Conservation (phyloP, 768 basidiomycete species). For the Asterophora parasitica region DNA sequence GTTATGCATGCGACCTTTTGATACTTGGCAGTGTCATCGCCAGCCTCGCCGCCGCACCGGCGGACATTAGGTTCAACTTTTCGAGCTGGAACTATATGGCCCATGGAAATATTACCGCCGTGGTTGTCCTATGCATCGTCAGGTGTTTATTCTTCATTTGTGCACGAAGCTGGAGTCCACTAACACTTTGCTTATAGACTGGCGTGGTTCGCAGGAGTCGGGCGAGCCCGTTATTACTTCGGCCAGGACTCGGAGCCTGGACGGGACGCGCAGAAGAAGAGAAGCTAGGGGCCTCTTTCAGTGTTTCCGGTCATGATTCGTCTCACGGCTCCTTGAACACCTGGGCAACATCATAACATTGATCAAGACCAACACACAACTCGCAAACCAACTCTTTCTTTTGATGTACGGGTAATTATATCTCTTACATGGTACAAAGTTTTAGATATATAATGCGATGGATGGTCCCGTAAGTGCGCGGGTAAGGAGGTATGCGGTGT, state of each 20-base stretch:
- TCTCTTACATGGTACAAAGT: background rate
- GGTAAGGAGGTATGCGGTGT: too few relatives aligned
- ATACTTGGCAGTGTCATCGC: conserved; percentile 47
- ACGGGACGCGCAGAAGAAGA: conserved; percentile 4
- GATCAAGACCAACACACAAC: too few relatives aligned
- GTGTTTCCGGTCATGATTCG: too few relatives aligned
- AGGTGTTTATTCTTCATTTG: conserved; percentile 39
- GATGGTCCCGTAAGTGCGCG: too few relatives aligned
- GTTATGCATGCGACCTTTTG: background rate
- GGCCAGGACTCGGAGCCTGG: conserved; percentile 7
- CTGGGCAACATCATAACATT: too few relatives aligned
- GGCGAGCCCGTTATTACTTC: conserved; percentile 18
- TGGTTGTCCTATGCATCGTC: conserved; percentile 48
- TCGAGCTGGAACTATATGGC: conserved; percentile 65
- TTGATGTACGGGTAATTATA: background rate
- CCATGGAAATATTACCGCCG: conserved; percentile 72
- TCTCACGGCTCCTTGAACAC: background rate
- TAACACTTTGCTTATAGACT: conserved; percentile 10
- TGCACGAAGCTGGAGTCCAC: conserved; percentile 3
- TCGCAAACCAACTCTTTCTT: background rate
- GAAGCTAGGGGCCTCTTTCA: background rate
- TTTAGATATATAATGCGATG: conserved; percentile 1
- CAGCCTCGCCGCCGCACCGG: conserved; percentile 56
- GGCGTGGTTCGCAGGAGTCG: conserved; percentile 19
- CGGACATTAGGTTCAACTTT: conserved; percentile 44